Evolutionary conservation across 768 basidiomycete species (phyloP).

Genomic region (Rhizopogon sp.): DNA sequence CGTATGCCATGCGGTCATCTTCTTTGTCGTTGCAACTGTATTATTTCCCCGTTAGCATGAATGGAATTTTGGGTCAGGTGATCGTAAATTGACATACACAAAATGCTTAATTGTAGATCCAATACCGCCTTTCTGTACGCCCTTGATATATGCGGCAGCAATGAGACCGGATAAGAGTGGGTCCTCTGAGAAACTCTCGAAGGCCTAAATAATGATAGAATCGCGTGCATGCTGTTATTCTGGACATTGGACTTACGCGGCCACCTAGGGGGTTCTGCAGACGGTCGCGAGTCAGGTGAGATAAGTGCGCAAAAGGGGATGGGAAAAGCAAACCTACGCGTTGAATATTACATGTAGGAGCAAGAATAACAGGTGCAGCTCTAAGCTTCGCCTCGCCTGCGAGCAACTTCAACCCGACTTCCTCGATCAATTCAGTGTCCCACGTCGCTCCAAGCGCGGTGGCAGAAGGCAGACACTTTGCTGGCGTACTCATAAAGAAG

Average conservation of each 20-base stretch:
- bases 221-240: neutral
- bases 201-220: conserved; percentile 39
- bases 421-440: conserved; percentile 58
- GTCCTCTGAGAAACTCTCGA: conserved; percentile 79
- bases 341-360: conserved; percentile 83
- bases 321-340: conserved; percentile 38
- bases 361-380: conserved; percentile 65
- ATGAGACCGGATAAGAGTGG: conserved; percentile 68
- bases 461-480: conserved; percentile 71
- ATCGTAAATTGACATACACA: conserved; percentile 38
- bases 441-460: conserved; percentile 76
- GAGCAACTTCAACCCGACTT: conserved; percentile 59
- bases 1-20: conserved; percentile 63
- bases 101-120: conserved; percentile 81
- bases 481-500: conserved; percentile 79
- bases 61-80: neutral
- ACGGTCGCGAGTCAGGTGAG: neutral
- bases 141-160: conserved; percentile 69
- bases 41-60: neutral
- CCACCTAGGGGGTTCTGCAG: conserved; percentile 66
- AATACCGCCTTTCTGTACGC: conserved; percentile 72
- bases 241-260: conserved; percentile 35
- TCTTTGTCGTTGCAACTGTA: conserved; percentile 76
- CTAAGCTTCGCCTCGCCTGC: conserved; percentile 69
- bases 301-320: neutral